Evolutionary conservation across 164 flowering plant genomes (phyloP).

Genomic region (Magnolia changhungtana): DNA sequence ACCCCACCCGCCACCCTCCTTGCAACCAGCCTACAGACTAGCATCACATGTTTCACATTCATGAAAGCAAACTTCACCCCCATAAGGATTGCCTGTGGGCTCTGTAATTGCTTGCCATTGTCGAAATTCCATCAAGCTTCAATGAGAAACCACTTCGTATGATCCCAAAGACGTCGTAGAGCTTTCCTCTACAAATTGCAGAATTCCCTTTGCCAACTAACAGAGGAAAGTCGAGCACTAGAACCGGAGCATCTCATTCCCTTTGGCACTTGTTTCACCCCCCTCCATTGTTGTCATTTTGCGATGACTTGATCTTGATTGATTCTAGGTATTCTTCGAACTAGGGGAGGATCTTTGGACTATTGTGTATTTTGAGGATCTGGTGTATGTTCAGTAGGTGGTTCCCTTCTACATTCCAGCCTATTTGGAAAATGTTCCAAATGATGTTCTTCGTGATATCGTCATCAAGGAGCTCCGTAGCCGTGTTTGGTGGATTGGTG

Average conservation of each 20-base stretch:
- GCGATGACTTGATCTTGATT: conserved; percentile 50
- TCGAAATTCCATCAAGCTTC: conserved; percentile 82
- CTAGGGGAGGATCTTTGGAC: conserved; percentile 47
- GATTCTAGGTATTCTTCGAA: conserved; percentile 76
- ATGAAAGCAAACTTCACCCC: conserved; percentile 78
- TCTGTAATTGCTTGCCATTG: conserved; percentile 50
- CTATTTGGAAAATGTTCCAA: conserved; percentile 60
- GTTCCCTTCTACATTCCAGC: conserved; percentile 38
- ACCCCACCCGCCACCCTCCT: conserved; percentile 65
- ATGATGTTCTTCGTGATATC: conserved; percentile 74
- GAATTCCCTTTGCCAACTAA: conserved; percentile 57
- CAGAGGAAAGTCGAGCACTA: conserved; percentile 72
- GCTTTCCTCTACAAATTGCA: conserved; percentile 42
- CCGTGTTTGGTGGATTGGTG: conserved; percentile 67
- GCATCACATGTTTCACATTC: conserved; percentile 75
- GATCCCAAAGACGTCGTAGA: conserved; percentile 73
- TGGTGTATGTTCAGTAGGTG: conserved; percentile 28
- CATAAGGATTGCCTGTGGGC: conserved; percentile 73
- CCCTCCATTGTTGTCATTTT: conserved; percentile 21
- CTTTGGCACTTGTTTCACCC: conserved; percentile 66
- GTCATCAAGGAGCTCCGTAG: conserved; percentile 63
- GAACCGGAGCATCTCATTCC: conserved; percentile 79
- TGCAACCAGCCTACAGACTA: conserved; percentile 88
- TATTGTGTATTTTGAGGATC: conserved; percentile 71
- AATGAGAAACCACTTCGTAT: conserved; percentile 66